Percentiles rank a stretch among this genome's conserved stretches.
Conservation (phyloP, 106 monocot genomes). For the Cymbidium sinense region DNA sequence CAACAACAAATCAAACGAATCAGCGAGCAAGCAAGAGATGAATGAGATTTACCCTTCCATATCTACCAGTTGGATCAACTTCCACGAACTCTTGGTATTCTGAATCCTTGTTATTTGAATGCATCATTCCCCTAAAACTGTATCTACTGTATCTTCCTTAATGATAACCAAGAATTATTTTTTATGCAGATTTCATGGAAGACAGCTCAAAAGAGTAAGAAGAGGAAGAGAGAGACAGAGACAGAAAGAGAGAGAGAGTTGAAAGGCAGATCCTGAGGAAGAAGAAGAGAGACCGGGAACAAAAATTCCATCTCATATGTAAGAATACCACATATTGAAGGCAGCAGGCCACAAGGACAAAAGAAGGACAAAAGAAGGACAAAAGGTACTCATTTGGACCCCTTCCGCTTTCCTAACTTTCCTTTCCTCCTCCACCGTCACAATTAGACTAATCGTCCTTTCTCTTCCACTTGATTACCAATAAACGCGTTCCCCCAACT, state of each 20-base stretch:
- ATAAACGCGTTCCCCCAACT: too few relatives aligned
- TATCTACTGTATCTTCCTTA: background rate
- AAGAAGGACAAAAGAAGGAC: slow-evolving; percentile 12
- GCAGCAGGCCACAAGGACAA: slow-evolving; percentile 1
- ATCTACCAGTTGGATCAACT: slow-evolving; percentile 26
- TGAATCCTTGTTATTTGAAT: background rate
- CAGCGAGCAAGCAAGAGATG: background rate
- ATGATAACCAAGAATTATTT: background rate
- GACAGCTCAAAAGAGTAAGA: background rate
- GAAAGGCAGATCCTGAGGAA: background rate
- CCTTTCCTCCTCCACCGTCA: background rate
- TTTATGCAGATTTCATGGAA: background rate
- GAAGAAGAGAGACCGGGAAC: background rate
- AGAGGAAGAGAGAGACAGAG: background rate
- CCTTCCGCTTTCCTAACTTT: background rate
- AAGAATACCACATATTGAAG: background rate
- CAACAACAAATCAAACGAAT: background rate
- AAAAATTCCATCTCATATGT: background rate
- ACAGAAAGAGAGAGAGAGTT: too few relatives aligned
- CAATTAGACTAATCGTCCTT: background rate
- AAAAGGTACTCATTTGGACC: background rate
- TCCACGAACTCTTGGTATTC: slow-evolving; percentile 15
- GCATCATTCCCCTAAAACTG: background rate
- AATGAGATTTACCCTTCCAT: slow-evolving; percentile 14
- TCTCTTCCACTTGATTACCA: background rate